Conservation (phyloP, 306 rosid species). For the Lathyrus aphaca region DNA sequence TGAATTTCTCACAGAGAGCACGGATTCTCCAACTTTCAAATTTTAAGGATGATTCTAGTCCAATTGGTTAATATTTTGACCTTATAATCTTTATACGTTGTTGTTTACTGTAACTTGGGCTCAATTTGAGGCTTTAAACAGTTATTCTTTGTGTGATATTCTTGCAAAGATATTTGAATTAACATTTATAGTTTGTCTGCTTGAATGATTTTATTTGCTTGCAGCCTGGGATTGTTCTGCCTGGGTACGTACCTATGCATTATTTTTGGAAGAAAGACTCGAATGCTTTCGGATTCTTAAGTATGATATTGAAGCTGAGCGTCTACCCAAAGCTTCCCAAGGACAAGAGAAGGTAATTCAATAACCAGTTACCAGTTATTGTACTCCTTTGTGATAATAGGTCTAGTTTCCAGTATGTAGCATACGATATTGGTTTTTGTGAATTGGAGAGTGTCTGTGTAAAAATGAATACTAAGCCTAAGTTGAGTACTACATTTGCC, state of each 20-base stretch:
- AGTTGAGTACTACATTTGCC: slow-evolving; percentile 1
- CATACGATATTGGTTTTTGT: slow-evolving; percentile 20
- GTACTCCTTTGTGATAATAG: slow-evolving; percentile 15
- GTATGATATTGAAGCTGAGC: slow-evolving; percentile 97
- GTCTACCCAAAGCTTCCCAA: slow-evolving; percentile 86
- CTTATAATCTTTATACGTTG: slow-evolving; percentile 32
- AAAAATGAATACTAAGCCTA: slow-evolving; percentile 18
- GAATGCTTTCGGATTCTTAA: slow-evolving; percentile 89
- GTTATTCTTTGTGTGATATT: slow-evolving; percentile 15
- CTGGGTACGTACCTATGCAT: slow-evolving; percentile 98
- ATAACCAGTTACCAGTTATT: neutral
- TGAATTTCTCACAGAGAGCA: slow-evolving; percentile 85
- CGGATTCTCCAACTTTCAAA: slow-evolving; percentile 91
- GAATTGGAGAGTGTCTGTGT: slow-evolving; percentile 12
- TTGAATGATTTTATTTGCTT: slow-evolving; percentile 30
- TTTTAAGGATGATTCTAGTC: slow-evolving; percentile 98
- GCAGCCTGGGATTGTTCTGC: slow-evolving; percentile 99
- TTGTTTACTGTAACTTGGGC: slow-evolving; percentile 18
- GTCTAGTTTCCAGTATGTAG: slow-evolving; percentile 8
- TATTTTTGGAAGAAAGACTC: slow-evolving; percentile 97
- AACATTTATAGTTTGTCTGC: slow-evolving; percentile 17
- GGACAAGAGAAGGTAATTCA: slow-evolving; percentile 83
- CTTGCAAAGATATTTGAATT: neutral
- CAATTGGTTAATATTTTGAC: slow-evolving; percentile 67
- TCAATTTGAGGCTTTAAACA: slow-evolving; percentile 30